Percentiles rank a stretch among this genome's conserved stretches.
phyloP scores from a whole-genome alignment of 176 grass and related monocot genomes.

The Zoysia pacifica region DNA sequence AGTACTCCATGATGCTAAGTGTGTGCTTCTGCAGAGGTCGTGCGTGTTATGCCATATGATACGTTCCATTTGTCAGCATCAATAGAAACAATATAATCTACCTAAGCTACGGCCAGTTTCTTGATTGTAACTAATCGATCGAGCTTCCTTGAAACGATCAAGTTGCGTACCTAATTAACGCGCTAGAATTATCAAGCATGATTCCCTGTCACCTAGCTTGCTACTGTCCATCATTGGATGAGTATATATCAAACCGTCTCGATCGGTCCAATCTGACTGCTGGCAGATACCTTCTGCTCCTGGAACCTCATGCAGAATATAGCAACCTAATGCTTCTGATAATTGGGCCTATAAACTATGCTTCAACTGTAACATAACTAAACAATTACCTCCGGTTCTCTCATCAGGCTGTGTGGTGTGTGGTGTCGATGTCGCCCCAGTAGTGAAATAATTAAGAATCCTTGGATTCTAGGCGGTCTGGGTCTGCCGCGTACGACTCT shows the following conservation, averaged over 20 bases:
- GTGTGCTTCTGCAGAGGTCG: conserved; percentile 33
- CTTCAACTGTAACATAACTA: conserved; percentile 22
- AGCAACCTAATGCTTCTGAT: conserved; percentile 6
- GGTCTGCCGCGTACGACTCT: conserved; percentile 36
- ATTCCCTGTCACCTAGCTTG: conserved; percentile 47
- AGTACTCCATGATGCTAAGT: background rate
- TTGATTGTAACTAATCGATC: conserved; percentile 23
- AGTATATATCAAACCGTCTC: background rate
- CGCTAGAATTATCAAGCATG: conserved; percentile 38
- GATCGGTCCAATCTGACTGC: conserved; percentile 46
- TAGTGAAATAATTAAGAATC: conserved; percentile 30
- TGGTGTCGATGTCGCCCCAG: conserved; percentile 33
- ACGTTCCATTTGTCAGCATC: conserved; percentile 45
- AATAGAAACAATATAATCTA: conserved; percentile 30
- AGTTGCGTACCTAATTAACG: conserved; percentile 29
- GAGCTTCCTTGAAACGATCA: conserved; percentile 28
- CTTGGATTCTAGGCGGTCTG: conserved; percentile 36
- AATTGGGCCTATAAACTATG: conserved; percentile 32
- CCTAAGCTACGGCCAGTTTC: conserved; percentile 13
- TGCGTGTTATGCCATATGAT: conserved; percentile 32
- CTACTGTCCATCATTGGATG: conserved; percentile 15
- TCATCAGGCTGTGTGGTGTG: conserved; percentile 18
- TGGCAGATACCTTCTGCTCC: conserved; percentile 49
- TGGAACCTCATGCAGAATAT: conserved; percentile 46
- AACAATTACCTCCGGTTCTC: conserved; percentile 36